Conservation (phyloP, 1,139 yeast genomes). For the Petasospora fabianii region DNA sequence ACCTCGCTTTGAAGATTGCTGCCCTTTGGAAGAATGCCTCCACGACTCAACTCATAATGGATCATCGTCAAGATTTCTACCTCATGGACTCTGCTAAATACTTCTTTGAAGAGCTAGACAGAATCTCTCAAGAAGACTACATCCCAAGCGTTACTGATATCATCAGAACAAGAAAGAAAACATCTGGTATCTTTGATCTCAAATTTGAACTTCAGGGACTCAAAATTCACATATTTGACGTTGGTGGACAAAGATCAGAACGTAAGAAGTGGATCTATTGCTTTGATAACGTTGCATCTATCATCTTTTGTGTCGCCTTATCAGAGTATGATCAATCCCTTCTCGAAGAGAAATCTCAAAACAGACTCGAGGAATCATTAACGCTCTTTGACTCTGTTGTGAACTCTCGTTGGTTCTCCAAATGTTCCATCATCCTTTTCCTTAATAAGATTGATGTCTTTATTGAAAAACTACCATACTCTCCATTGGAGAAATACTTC, state of each 20-base stretch:
- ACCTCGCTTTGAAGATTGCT: constrained; percentile 43
- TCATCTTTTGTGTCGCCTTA: constrained; percentile 85
- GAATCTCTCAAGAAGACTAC: constrained; percentile 61
- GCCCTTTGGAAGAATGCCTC: constrained; percentile 57
- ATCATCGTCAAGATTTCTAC: constrained; percentile 72
- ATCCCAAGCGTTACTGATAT: constrained; percentile 75
- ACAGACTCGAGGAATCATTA: constrained; percentile 80
- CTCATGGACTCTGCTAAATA: constrained; percentile 85
- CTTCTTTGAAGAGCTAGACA: constrained; percentile 62
- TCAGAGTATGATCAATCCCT: constrained; percentile 88
- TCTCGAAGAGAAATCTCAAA: constrained; percentile 74
- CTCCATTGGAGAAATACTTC: constrained; percentile 80
- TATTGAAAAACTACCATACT: constrained; percentile 76
- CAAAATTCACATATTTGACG: constrained; percentile 82
- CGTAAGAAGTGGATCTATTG: constrained; percentile 96
- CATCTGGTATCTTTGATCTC: constrained; percentile 88
- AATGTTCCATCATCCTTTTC: constrained; percentile 81
- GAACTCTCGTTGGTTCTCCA: constrained; percentile 89
- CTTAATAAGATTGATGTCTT: constrained; percentile 87
- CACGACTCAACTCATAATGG: constrained; percentile 53
- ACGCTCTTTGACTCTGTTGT: constrained; percentile 86
- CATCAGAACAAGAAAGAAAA: constrained; percentile 83
- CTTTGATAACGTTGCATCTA: constrained; percentile 85
- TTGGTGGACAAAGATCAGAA: constrained; percentile 92
- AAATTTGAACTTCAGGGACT: constrained; percentile 72